Base-by-base conservation (phyloP, 2,329 filamentous ascomycete genomes). In the Xylaria polymorpha region DNA sequence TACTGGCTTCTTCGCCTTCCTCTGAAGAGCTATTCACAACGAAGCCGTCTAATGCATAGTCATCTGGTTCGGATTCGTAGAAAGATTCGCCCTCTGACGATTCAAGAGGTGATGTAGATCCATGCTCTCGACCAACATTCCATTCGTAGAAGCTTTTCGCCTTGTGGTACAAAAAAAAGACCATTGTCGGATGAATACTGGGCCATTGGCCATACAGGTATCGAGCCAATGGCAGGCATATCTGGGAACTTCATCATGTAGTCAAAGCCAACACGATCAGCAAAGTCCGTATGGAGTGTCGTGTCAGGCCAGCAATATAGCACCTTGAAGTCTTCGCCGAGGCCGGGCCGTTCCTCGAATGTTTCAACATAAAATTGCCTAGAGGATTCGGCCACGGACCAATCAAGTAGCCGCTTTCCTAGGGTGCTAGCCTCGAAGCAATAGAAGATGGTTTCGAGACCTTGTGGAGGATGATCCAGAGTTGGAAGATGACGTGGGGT, bases 231-330 rank as follows among this genome's bases (percentile, higher is more conserved):
- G 12, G 8, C 2, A 22, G 58, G 50, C 37, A 64, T 32, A 0
- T 8, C 0, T 9, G 29, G 56, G 32, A 64, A 50, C 0, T 18
- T 14, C 50, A 12, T 44, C 69, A n/a, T 25, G 12, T 57, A 57
- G 20, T 43, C 37, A 43, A 10, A 25, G 35, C 37, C 55, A 25
- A 57, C 39, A 15, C 18, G 15, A 25, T 35, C 39, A n/a, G 12
- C 3, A 8, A 59, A 59, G 12, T 46, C 25, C 18, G 37, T 18
- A n/a, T 57, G 37, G 43, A 37, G 41, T 20, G 70, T 61, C 14
- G 73, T 29, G 56, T 79, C 71, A 5, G 76, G 76, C 79, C 79
- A 81, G 65, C 76, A 78, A 64, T 74, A 80, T 8, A 77, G 18
- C 25, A 50, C 61, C 39, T 73, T 56, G 3, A 67, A 32, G 58